Base-by-base conservation (phyloP, 1,284 basidiomycete genomes). In the Bondarzewia mesenterica region DNA sequence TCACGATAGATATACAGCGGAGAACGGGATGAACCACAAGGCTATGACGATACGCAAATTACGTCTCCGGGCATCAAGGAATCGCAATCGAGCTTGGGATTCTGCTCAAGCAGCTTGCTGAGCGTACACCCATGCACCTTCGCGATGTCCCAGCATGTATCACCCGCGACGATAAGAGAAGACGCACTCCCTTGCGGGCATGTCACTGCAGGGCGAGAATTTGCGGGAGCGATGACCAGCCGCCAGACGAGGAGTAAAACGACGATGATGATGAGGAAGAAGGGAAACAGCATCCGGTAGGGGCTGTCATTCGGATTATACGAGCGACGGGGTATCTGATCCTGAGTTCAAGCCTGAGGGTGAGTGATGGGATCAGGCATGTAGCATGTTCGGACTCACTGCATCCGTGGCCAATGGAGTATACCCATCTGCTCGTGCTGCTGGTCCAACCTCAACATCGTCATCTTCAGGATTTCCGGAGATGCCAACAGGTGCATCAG, bases 81-180 rank as follows among this genome's bases (percentile, higher is more conserved):
- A 26, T 74, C 73, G 59, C 85, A 88, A 16, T 75, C 62, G 44
- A 85, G 58, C 43, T 68, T 69, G 6, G 69, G 68, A 56, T 88
- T 88, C 20, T 74, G 63, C 40, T 69, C 66, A 44, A 65, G 69
- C 26, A 88, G 65, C 47, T 70, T 69, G 20, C 82, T 80, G 49
- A 85, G 52, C 8, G 70, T 68, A 54, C 73, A 77, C 8, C 75
- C 75, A 51, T 77, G 65, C 10, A 65, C 59, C 47, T 70, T 67
- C 16, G 78, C 69, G 29, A 88, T 73, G 10, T 75, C 75, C 84
- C 84, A 88, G 60, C 85, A 88, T 3, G 75, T 77, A 55, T 88
- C 82, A 10, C 82, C 84, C 2, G 73, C 69, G 54, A 77, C 67
- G 12, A 85, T 66, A 51, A 67, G 62, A 52, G 83, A 78, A 0